Percentiles rank a stretch among this genome's conserved stretches.
phyloP scores from a whole-genome alignment of 2,329 filamentous ascomycete species.

The Pezicula radicicola region DNA sequence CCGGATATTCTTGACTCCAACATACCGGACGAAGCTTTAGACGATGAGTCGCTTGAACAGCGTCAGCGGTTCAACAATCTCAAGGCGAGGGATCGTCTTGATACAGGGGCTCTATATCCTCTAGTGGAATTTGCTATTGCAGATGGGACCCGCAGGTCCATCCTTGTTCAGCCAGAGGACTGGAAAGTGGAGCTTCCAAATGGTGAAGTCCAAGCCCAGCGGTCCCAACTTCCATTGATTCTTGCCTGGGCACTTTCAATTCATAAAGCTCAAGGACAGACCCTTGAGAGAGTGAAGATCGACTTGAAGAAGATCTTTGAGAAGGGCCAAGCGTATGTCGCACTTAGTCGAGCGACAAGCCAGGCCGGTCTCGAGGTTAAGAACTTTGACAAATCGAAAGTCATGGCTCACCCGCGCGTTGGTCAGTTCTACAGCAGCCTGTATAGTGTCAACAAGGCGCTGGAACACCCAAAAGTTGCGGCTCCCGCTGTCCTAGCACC shows the following conservation, averaged over 20 bases:
- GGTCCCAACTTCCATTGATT: constrained; percentile 81
- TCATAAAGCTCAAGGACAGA: constrained; percentile 97
- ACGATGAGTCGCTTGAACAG: constrained; percentile 36
- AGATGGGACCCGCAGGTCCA: constrained; percentile 71
- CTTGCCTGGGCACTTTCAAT: constrained; percentile 96
- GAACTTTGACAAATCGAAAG: constrained; percentile 83
- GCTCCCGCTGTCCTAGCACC: constrained; percentile 3
- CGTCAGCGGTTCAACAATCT: constrained; percentile 39
- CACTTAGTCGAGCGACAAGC: constrained; percentile 85
- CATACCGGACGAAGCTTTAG: constrained; percentile 41
- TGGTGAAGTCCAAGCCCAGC: constrained; percentile 87
- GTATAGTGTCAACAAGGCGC: constrained; percentile 62
- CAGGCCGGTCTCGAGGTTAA: constrained; percentile 86
- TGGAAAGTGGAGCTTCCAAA: constrained; percentile 99
- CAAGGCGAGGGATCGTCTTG: constrained; percentile 29
- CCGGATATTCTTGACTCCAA: constrained; percentile 52
- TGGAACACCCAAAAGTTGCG: constrained; percentile 26
- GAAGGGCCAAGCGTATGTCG: constrained; percentile 96
- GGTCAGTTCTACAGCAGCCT: constrained; percentile 82
- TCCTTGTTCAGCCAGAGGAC: constrained; percentile 81
- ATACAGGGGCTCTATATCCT: constrained; percentile 63
- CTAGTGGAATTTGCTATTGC: constrained; percentile 79
- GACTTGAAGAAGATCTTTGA: constrained; percentile 92
- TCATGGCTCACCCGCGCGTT: constrained; percentile 90
- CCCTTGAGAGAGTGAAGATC: constrained; percentile 83